These are phyloP conservation scores for Moringa oleifera DNA, from an alignment of 345 rosid genomes.

Conservation along the genomic window DNA sequence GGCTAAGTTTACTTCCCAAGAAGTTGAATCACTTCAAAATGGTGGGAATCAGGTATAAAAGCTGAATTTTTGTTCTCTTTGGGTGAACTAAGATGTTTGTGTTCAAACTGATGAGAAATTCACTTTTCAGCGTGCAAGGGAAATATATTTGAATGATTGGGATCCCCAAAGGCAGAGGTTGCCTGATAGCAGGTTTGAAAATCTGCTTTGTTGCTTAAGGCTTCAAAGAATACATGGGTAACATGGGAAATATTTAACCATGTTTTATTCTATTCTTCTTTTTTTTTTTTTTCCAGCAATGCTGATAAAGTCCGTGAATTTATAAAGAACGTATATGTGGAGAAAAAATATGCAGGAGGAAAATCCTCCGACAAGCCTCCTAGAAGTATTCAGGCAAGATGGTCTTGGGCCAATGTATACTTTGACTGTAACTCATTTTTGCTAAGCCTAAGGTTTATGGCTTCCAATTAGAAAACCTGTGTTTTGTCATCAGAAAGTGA, in stretches of 20 bases:
- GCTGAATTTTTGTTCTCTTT: conserved; percentile 1
- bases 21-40: conserved; percentile 92
- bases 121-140: conserved; percentile 80
- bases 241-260: too few relatives aligned
- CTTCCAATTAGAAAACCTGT: background rate
- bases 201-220: conserved; percentile 7
- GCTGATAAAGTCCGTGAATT: conserved; percentile 72
- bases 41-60: conserved; percentile 92
- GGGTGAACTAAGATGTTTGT: conserved; percentile 15
- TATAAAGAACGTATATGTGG: conserved; percentile 78
- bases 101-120: conserved; percentile 16
- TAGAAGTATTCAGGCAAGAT: conserved; percentile 62
- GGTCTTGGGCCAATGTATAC: background rate
- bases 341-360: conserved; percentile 73
- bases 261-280: conserved; percentile 8
- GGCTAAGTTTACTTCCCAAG: conserved; percentile 92
- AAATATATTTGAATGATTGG: conserved; percentile 76
- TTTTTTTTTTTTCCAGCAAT: conserved; percentile 49
- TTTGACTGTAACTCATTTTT: too few relatives aligned
- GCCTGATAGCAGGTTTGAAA: conserved; percentile 74
- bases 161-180: conserved; percentile 82
- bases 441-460: background rate
- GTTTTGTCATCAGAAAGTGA: conserved; percentile 3
- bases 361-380: conserved; percentile 64
- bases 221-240: background rate